A percentile compares a stretch with the other conserved stretches of the same genome.
Conservation (phyloP, 2,329 filamentous ascomycete genomes). For the Trichoderma cornu-damae region DNA sequence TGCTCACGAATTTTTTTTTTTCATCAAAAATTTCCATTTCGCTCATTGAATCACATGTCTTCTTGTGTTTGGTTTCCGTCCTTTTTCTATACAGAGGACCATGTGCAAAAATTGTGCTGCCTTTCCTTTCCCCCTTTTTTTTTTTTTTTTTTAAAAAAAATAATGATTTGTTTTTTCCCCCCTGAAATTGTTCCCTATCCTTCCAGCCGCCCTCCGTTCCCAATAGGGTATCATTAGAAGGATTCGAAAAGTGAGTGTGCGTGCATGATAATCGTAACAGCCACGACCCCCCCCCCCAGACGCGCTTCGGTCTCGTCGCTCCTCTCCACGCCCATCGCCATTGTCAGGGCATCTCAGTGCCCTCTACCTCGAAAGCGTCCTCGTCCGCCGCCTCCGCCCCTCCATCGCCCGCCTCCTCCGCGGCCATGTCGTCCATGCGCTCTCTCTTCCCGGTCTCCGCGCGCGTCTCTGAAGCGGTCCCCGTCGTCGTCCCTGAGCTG, state of each 20-base stretch:
- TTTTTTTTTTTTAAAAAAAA: too few species aligned
- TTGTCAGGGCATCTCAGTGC: constrained; percentile 21
- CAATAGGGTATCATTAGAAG: constrained; percentile 14
- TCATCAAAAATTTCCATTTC: too few species aligned
- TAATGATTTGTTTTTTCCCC: too few species aligned
- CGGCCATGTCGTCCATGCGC: constrained; percentile 30
- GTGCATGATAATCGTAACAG: constrained; percentile 7
- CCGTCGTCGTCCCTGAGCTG: constrained; percentile 35
- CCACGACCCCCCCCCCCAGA: not conserved
- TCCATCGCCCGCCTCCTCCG: constrained; percentile 24
- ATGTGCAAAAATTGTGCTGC: too few species aligned
- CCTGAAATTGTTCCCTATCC: not conserved
- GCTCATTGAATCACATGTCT: constrained; percentile 1
- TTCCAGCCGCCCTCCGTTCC: not conserved
- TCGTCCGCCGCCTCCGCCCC: constrained; percentile 37
- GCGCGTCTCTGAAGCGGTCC: constrained; percentile 34
- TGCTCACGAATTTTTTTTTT: constrained; percentile 15
- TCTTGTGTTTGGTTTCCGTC: not conserved
- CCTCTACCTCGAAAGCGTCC: constrained; percentile 36
- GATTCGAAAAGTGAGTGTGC: not conserved
- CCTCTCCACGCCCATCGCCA: not conserved
- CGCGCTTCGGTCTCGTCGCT: not conserved
- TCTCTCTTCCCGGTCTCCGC: constrained; percentile 32
- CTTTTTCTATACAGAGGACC: not conserved
- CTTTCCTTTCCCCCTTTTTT: too few species aligned